These are phyloP conservation scores for Lipomyces starkeyi DNA, from an alignment of 805 yeast species.

Conservation along the genomic window DNA sequence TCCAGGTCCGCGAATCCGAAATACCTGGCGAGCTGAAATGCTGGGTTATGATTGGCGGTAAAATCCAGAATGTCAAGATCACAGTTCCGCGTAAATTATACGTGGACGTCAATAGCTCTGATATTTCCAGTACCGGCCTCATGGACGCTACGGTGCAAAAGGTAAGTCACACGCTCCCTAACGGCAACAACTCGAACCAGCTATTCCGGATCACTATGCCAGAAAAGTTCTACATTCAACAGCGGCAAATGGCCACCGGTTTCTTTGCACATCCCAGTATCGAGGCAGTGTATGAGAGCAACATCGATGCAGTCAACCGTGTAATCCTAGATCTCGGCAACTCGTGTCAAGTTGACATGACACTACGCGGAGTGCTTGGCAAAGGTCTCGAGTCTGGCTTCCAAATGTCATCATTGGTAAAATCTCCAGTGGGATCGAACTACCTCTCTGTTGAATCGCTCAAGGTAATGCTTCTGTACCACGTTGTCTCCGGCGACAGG, in stretches of 20 bases:
- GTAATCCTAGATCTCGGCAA: slow-evolving; percentile 81
- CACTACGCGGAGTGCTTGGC: slow-evolving; percentile 81
- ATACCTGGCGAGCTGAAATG: slow-evolving; percentile 81
- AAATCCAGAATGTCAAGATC: slow-evolving; percentile 73
- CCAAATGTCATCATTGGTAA: slow-evolving; percentile 48
- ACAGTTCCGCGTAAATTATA: slow-evolving; percentile 76
- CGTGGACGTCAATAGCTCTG: slow-evolving; percentile 63
- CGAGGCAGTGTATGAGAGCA: slow-evolving; percentile 76
- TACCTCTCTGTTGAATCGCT: slow-evolving; percentile 55
- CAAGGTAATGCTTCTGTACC: slow-evolving; percentile 64
- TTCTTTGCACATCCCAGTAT: slow-evolving; percentile 66
- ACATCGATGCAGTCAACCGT: slow-evolving; percentile 69
- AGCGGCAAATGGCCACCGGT: slow-evolving; percentile 62
- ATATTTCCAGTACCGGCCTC: slow-evolving; percentile 49
- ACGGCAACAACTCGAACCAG: slow-evolving; percentile 57
- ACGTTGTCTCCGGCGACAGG: slow-evolving; percentile 73
- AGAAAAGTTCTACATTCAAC: slow-evolving; percentile 64
- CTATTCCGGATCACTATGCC: slow-evolving; percentile 72
- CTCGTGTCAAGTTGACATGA: slow-evolving; percentile 69
- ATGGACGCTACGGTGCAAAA: slow-evolving; percentile 62
- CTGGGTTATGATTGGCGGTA: slow-evolving; percentile 67
- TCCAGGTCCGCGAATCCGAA: slow-evolving; percentile 67
- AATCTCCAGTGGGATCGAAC: slow-evolving; percentile 49
- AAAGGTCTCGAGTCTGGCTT: slow-evolving; percentile 87
- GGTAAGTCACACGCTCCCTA: slow-evolving; percentile 70